phyloP scores from a whole-genome alignment of 2,329 filamentous ascomycete genomes.

The Colletotrichum orchidophilum region DNA sequence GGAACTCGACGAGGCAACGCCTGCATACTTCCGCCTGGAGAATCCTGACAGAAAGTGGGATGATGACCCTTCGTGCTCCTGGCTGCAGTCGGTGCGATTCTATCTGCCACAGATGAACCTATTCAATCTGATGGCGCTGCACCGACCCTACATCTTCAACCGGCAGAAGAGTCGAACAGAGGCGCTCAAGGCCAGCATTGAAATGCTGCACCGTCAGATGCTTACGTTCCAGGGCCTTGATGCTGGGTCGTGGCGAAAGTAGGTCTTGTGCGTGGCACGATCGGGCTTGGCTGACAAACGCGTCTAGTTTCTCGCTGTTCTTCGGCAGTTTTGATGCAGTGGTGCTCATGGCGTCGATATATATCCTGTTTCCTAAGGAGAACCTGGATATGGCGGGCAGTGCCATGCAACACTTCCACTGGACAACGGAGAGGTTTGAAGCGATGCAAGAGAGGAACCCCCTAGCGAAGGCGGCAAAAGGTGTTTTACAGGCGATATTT shows the following conservation, averaged over 20 bases:
- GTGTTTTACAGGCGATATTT: slow-evolving; percentile 64
- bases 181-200: slow-evolving; percentile 64
- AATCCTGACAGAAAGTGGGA: slow-evolving; percentile 69
- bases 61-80: slow-evolving; percentile 58
- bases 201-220: slow-evolving; percentile 64
- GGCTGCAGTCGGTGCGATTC: slow-evolving; percentile 58
- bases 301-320: slow-evolving; percentile 61
- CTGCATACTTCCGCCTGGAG: slow-evolving; percentile 61
- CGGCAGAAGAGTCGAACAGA: slow-evolving; percentile 61
- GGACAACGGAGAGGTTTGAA: slow-evolving; percentile 67
- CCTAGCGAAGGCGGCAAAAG: slow-evolving; percentile 62
- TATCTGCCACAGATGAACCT: slow-evolving; percentile 56
- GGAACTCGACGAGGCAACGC: slow-evolving; percentile 57
- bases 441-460: slow-evolving; percentile 63
- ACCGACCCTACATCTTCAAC: slow-evolving; percentile 70
- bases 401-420: slow-evolving; percentile 65
- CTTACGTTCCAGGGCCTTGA: slow-evolving; percentile 58
- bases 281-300: background rate
- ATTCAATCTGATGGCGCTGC: slow-evolving; percentile 68
- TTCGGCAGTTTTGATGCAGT: slow-evolving; percentile 73
- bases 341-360: slow-evolving; percentile 68
- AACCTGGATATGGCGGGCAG: slow-evolving; percentile 57
- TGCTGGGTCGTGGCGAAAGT: slow-evolving; percentile 59
- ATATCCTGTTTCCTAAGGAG: slow-evolving; percentile 68
- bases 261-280: slow-evolving; percentile 27